A percentile compares a stretch with the other conserved stretches of the same genome.
Conservation (phyloP, 495 filamentous ascomycete species). For the Pyrenula massariospora region DNA sequence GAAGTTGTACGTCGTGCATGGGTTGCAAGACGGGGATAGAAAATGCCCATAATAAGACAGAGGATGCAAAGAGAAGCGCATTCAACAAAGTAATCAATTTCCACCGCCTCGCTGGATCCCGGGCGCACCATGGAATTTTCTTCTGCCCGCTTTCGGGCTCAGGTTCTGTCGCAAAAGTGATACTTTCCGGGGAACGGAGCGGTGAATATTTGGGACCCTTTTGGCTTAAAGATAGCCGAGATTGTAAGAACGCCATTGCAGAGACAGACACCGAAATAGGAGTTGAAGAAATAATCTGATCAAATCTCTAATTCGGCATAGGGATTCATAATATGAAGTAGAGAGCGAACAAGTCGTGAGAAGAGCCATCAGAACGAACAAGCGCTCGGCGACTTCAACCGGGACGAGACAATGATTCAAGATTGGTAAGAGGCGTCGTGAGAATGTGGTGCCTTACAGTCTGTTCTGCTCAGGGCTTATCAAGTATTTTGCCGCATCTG, state of each 20-base stretch:
- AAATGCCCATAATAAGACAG: neutral
- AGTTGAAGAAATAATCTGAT: neutral
- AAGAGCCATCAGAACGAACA: no score
- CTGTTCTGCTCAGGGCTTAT: neutral
- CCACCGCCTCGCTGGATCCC: neutral
- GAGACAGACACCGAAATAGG: neutral
- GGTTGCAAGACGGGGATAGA: neutral
- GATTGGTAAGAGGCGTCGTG: neutral
- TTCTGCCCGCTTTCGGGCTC: neutral
- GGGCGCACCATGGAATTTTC: neutral
- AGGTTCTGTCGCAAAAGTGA: neutral
- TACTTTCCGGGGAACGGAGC: neutral
- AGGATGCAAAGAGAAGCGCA: neutral
- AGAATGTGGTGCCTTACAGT: neutral
- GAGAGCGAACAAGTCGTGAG: neutral
- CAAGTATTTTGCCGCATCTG: neutral
- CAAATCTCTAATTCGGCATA: neutral
- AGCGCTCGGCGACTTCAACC: no score
- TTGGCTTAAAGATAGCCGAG: neutral
- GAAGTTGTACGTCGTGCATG: neutral
- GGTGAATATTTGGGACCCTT: neutral
- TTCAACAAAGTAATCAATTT: neutral
- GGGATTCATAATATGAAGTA: neutral
- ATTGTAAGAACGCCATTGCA: neutral
- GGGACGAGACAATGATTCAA: neutral